Conservation (phyloP, 768 basidiomycete genomes). For the Xerocomellus intermedius region DNA sequence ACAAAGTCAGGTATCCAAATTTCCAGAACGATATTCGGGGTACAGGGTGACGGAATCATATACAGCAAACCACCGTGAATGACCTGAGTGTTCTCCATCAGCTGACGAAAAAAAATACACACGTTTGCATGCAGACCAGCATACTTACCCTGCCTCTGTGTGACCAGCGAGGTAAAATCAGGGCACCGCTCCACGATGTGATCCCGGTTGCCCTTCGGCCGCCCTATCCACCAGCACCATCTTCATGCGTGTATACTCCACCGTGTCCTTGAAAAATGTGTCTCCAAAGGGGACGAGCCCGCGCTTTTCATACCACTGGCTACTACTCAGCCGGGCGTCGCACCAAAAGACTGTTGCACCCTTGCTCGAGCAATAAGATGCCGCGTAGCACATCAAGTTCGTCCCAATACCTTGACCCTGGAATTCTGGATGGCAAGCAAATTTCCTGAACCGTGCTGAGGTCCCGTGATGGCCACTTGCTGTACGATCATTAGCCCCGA, state of each 20-base stretch:
- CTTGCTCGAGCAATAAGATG: constrained; percentile 41
- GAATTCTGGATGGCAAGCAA: constrained; percentile 51
- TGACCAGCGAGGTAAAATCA: background rate
- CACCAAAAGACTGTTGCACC: constrained; percentile 52
- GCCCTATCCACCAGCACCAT: constrained; percentile 24
- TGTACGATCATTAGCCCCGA: constrained; percentile 4
- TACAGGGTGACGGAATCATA: constrained; percentile 15
- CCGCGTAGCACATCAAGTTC: constrained; percentile 40
- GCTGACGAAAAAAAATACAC: background rate
- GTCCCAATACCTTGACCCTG: constrained; percentile 57
- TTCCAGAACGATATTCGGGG: constrained; percentile 9
- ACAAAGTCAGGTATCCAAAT: constrained; percentile 2
- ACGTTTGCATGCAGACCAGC: background rate
- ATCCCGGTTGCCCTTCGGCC: background rate
- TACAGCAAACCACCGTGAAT: constrained; percentile 1
- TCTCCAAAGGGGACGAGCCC: constrained; percentile 51
- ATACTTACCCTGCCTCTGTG: constrained; percentile 4
- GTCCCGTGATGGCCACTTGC: constrained; percentile 1
- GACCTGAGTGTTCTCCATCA: constrained; percentile 13
- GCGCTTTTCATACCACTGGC: constrained; percentile 52
- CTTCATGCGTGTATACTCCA: constrained; percentile 59
- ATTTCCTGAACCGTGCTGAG: constrained; percentile 55
- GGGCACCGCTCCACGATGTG: background rate
- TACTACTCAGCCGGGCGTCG: constrained; percentile 48
- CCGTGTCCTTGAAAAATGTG: constrained; percentile 50